Conservation (phyloP, 352 stramenopile genomes). For the Phytophthora agathidicida region DNA sequence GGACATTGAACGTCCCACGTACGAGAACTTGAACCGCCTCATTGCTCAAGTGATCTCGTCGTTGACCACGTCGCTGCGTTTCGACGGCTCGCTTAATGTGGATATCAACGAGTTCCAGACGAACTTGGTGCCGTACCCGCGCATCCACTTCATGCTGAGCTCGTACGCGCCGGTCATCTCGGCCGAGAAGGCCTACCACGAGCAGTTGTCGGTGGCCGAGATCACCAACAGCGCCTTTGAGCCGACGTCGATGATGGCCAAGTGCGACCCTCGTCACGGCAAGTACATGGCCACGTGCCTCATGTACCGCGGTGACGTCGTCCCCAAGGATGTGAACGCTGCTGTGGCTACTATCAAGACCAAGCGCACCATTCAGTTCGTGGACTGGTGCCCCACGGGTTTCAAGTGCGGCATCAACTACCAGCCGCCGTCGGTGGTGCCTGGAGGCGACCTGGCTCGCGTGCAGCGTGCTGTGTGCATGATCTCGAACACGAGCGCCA, state of each 20-base stretch:
- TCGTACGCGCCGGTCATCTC: constrained; percentile 97
- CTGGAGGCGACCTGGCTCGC: constrained; percentile 94
- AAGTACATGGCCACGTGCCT: constrained; percentile 99
- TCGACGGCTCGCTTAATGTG: constrained; percentile 97
- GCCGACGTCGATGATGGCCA: constrained; percentile 97
- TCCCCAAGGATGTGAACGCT: constrained; percentile 94
- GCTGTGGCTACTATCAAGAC: constrained; percentile 98
- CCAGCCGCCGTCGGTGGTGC: constrained; percentile 94
- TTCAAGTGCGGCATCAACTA: constrained; percentile 97
- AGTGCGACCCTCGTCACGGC: constrained; percentile 97
- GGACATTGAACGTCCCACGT: constrained; percentile 95
- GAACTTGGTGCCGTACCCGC: constrained; percentile 97
- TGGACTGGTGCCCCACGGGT: constrained; percentile 97
- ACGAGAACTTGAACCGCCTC: constrained; percentile 97
- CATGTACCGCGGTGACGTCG: constrained; percentile 97
- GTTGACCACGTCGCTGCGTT: constrained; percentile 96
- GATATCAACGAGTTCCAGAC: constrained; percentile 98
- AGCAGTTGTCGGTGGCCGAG: constrained; percentile 95
- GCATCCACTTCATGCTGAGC: constrained; percentile 98
- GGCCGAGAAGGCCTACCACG: constrained; percentile 95
- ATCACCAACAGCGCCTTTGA: constrained; percentile 98
- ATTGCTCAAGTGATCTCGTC: constrained; percentile 97
- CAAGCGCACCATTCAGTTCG: constrained; percentile 98
- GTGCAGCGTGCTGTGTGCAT: constrained; percentile 97
- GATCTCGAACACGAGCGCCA: constrained; percentile 98